phyloP scores from a whole-genome alignment of 2,329 filamentous ascomycete genomes.

The Sclerotinia subarctica region DNA sequence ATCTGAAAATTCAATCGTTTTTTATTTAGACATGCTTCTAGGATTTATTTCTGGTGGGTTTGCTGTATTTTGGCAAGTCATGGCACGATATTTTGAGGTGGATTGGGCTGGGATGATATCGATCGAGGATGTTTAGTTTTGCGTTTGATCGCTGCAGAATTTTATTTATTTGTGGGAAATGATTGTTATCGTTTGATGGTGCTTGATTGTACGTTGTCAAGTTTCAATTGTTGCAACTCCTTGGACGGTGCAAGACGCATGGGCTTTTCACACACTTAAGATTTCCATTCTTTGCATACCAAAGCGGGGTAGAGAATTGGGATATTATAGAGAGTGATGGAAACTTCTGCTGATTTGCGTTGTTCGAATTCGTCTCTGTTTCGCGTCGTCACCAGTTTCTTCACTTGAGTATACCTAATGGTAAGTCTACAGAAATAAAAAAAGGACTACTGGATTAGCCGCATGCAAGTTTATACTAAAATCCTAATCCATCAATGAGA shows the following conservation, averaged over 20 bases:
- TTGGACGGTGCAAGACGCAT: neutral
- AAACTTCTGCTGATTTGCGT: neutral
- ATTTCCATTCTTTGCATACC: neutral
- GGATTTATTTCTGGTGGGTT: neutral
- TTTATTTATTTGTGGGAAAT: no score
- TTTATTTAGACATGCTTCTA: no score
- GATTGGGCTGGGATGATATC: no score
- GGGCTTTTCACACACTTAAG: neutral
- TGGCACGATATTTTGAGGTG: no score
- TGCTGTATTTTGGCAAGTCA: neutral
- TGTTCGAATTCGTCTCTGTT: no score
- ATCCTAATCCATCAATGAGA: neutral
- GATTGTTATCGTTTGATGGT: no score
- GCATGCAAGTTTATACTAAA: neutral
- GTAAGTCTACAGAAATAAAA: neutral
- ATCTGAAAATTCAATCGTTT: neutral
- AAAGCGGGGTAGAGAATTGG: neutral
- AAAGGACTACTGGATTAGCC: neutral
- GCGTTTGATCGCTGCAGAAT: no score
- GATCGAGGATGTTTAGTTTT: no score
- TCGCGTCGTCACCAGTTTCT: neutral
- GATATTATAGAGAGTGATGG: neutral
- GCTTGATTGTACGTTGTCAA: no score
- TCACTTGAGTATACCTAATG: neutral
- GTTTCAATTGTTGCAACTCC: no score